These are phyloP conservation scores for Gracilaria vermiculophylla DNA, from an alignment of 23 red algal genomes.

Conservation along the genomic window DNA sequence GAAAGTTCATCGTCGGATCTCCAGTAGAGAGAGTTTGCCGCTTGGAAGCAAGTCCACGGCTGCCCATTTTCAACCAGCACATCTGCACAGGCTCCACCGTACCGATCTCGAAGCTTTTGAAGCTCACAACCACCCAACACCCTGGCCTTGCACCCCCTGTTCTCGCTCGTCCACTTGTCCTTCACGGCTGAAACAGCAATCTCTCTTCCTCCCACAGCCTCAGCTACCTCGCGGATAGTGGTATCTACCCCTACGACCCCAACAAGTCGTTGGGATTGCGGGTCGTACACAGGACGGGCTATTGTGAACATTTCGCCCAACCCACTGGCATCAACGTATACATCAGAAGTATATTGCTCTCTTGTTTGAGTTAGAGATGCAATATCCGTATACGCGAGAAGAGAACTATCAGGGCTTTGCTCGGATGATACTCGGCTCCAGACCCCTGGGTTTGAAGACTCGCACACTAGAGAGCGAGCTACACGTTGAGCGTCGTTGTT, in stretches of 20 bases:
- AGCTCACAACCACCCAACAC: neutral
- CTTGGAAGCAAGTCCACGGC: neutral
- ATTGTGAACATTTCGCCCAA: slow-evolving; percentile 33
- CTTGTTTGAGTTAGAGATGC: slow-evolving; percentile 25
- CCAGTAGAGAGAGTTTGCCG: neutral
- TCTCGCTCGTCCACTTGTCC: neutral
- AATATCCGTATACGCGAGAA: slow-evolving; percentile 9
- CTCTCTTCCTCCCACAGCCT: neutral
- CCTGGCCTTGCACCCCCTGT: slow-evolving; percentile 1
- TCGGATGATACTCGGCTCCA: neutral
- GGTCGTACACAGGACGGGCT: neutral
- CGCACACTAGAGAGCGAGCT: slow-evolving; percentile 1
- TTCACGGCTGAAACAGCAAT: neutral
- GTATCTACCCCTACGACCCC: slow-evolving; percentile 22
- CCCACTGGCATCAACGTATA: slow-evolving; percentile 1
- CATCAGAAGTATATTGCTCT: slow-evolving; percentile 1
- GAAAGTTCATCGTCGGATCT: neutral
- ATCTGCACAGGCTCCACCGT: slow-evolving; percentile 15
- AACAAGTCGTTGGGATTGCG: neutral
- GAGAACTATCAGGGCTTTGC: neutral
- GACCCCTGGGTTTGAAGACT: neutral
- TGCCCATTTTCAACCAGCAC: neutral
- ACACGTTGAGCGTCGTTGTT: slow-evolving; percentile 22
- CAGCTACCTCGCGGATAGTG: neutral
- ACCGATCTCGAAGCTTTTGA: slow-evolving; percentile 10